phyloP scores from a whole-genome alignment of 805 yeast genomes.

The Clavispora fructus region DNA sequence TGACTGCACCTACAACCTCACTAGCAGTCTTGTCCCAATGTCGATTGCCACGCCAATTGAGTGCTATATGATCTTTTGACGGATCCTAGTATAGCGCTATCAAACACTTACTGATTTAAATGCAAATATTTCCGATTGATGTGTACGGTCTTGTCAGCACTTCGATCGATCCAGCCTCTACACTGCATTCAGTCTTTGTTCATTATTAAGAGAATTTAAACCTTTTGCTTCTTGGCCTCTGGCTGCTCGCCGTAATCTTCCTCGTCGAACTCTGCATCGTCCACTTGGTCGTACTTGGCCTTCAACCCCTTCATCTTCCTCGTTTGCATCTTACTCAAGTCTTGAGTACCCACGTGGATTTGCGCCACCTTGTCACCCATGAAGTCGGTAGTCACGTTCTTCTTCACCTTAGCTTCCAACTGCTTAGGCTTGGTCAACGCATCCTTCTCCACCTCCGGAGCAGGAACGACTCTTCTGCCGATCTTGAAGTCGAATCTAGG shows the following conservation, averaged over 20 bases:
- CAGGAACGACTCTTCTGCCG: slow-evolving; percentile 79
- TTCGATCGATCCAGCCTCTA: not conserved
- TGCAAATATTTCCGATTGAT: too few species aligned
- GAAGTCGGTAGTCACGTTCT: slow-evolving; percentile 80
- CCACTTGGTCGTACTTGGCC: slow-evolving; percentile 71
- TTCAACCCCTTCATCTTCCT: slow-evolving; percentile 98
- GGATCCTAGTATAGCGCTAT: too few species aligned
- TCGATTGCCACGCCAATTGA: too few species aligned
- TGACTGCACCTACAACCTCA: too few species aligned
- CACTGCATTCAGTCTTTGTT: not conserved
- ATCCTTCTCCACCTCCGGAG: slow-evolving; percentile 86
- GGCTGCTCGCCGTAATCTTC: slow-evolving; percentile 45
- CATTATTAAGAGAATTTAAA: slow-evolving; percentile 4
- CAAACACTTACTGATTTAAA: too few species aligned
- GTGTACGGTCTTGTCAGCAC: too few species aligned
- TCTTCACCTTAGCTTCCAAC: slow-evolving; percentile 73
- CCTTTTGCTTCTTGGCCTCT: slow-evolving; percentile 29
- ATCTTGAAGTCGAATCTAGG: slow-evolving; percentile 91
- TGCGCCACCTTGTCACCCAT: slow-evolving; percentile 98
- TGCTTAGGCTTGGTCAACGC: slow-evolving; percentile 79
- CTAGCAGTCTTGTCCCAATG: too few species aligned
- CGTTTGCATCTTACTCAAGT: slow-evolving; percentile 82
- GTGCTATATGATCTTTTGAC: too few species aligned
- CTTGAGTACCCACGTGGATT: slow-evolving; percentile 95
- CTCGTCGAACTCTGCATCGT: slow-evolving; percentile 45